Evolutionary conservation across 2,329 filamentous ascomycete genomes (phyloP).

Genomic region (Cladosporium oxysporum): DNA sequence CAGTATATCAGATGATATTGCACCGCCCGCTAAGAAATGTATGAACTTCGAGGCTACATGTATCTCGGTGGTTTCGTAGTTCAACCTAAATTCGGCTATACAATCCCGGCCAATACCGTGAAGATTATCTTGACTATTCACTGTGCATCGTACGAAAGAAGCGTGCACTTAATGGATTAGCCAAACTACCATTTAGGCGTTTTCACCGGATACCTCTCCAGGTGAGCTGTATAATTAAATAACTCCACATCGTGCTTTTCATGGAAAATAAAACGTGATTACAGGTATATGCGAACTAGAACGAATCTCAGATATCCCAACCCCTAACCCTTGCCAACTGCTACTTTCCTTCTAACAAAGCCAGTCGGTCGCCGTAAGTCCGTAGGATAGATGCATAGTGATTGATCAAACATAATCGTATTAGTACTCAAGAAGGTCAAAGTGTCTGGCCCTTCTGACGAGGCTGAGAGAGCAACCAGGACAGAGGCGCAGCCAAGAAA

Average conservation of each 20-base stretch:
- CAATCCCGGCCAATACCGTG: not conserved
- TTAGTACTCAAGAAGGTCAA: not conserved
- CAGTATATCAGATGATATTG: not conserved
- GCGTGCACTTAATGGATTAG: not conserved
- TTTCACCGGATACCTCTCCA: not conserved
- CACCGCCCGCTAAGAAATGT: too few species aligned
- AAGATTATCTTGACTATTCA: not conserved
- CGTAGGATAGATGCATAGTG: not conserved
- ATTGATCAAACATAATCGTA: not conserved
- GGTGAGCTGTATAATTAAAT: not conserved
- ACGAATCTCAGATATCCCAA: not conserved
- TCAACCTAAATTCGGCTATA: not conserved
- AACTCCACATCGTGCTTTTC: not conserved
- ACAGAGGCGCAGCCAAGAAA: not conserved
- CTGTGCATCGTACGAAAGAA: not conserved
- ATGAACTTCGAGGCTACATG: not conserved
- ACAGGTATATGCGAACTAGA: not conserved
- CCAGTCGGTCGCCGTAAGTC: not conserved
- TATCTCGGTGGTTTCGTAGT: not conserved
- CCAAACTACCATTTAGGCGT: not conserved
- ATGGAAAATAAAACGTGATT: not conserved
- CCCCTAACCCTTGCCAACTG: not conserved
- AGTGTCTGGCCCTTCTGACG: not conserved
- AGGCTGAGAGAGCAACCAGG: not conserved
- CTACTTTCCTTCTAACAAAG: not conserved